Conservation (phyloP, 2,329 filamentous ascomycete genomes). For the Penicillium palitans region DNA sequence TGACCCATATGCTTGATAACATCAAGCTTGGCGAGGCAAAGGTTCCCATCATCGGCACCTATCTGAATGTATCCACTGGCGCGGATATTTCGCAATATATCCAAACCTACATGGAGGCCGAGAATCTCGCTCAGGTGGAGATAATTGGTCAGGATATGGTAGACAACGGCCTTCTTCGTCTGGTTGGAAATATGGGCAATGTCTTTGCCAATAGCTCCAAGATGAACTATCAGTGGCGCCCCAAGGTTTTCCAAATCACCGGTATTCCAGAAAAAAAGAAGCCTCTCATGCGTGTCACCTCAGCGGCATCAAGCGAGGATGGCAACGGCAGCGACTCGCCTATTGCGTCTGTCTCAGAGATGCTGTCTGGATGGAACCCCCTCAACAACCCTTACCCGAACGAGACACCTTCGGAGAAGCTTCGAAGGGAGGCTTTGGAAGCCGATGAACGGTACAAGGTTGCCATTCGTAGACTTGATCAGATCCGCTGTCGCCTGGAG, state of each 20-base stretch:
- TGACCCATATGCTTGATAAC: constrained; percentile 80
- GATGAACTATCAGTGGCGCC: constrained; percentile 96
- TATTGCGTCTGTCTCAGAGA: constrained; percentile 81
- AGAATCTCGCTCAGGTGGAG: constrained; percentile 86
- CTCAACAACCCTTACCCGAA: constrained; percentile 89
- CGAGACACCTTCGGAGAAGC: constrained; percentile 81
- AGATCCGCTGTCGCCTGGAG: constrained; percentile 89
- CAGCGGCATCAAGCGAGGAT: constrained; percentile 61
- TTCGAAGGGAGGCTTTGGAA: constrained; percentile 85
- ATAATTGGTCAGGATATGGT: constrained; percentile 93
- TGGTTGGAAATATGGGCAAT: constrained; percentile 92
- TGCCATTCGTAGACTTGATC: constrained; percentile 80
- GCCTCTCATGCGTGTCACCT: constrained; percentile 70
- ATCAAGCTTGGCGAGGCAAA: constrained; percentile 89
- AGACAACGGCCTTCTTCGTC: constrained; percentile 76
- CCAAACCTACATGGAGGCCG: constrained; percentile 80
- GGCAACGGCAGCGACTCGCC: constrained; percentile 73
- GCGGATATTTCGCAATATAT: constrained; percentile 95
- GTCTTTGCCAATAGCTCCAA: constrained; percentile 96
- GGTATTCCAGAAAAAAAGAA: constrained; percentile 88
- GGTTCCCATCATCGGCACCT: constrained; percentile 91
- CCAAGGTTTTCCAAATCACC: constrained; percentile 83
- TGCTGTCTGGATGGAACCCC: constrained; percentile 88
- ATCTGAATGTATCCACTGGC: constrained; percentile 87
- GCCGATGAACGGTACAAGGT: constrained; percentile 92